Evolutionary conservation across 306 rosid genomes (phyloP), one percentile per base, ranked within the genome.

Genomic region (Fragaria nilgerrensis): DNA sequence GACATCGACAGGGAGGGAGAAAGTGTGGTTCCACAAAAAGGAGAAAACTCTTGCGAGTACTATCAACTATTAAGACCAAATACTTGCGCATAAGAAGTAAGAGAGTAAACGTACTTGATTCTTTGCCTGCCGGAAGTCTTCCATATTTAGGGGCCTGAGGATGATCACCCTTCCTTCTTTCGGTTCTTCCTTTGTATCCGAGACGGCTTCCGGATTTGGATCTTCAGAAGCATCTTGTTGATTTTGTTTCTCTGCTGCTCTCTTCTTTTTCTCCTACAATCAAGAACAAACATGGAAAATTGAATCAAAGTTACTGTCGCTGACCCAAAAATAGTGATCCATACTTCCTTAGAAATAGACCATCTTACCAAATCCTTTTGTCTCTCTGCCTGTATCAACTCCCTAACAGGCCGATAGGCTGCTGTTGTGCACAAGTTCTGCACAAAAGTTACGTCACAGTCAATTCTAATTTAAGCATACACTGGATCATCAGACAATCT

Each of bases 381-480:
- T 66, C 97, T 89, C 85, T 96, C 99, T 82, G 90, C 89, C 78
- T 91, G 90, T 82, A 92, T 96, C 74, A 90, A 77, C 69, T 91
- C 98, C 84, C 97, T 79, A 29, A 96, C 98, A 11, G 98, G 99
- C 19, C 96, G 77, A 80, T 96, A 96, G 1, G 98, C 99, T 61
- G 99, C 97, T 20, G 99, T 91, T 22, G 90, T 88, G 88, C 99
- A 96, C 69, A 96, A 75, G 82, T 87, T 96, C 99, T 96, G 85
- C 73, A 48, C 19, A 52, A 78, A 43, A 83, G 50, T 17, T 37
- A 72, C 14, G 13, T 74, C 19, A n/a, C 62, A 25, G 70, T 79
- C 43, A 34, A 53, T 76, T 37, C 44, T 8, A 39, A 20, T 66
- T 39, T 19, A 29, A 70, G 22, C 63, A 39, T 50, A 56, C 81